Evolutionary conservation across 257 asterid species (phyloP).

Genomic region (Fraxinus americana): DNA sequence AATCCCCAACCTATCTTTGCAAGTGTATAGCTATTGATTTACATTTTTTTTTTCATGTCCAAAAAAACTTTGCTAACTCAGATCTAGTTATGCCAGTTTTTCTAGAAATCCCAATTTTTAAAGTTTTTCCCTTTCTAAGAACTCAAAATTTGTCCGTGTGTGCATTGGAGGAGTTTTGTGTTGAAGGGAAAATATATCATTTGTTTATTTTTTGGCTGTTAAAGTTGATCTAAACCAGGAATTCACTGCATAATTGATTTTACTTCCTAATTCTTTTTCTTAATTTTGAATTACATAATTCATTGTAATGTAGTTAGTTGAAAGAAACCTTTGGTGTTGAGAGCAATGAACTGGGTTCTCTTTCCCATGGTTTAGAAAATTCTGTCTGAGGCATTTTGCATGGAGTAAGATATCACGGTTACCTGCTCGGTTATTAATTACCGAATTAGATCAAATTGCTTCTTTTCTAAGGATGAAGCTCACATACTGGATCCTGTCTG

Average conservation of each 20-base stretch:
- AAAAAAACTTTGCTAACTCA: background rate
- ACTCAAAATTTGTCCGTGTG: too few relatives aligned
- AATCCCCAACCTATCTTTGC: constrained; percentile 42
- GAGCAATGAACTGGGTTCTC: too few relatives aligned
- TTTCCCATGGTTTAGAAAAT: too few relatives aligned
- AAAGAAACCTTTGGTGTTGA: too few relatives aligned
- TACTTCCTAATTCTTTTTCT: too few relatives aligned
- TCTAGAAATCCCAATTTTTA: background rate
- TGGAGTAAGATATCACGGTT: background rate
- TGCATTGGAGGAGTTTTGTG: background rate
- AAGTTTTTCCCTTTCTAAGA: background rate
- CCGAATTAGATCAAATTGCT: background rate
- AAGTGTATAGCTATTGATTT: constrained; percentile 29
- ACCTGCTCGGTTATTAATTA: background rate
- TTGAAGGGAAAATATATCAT: background rate
- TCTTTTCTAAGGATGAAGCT: background rate
- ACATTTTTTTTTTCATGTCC: background rate
- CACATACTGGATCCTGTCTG: background rate
- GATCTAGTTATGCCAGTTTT: background rate
- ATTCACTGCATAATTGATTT: too few relatives aligned
- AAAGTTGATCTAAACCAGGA: background rate
- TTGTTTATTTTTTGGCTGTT: background rate
- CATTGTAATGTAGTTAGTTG: too few relatives aligned
- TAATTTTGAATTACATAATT: too few relatives aligned
- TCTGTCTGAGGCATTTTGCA: too few relatives aligned